These are phyloP conservation scores for Rhynchospora tenuis DNA, from an alignment of 176 grass and related monocot genomes.

Conservation along the genomic window DNA sequence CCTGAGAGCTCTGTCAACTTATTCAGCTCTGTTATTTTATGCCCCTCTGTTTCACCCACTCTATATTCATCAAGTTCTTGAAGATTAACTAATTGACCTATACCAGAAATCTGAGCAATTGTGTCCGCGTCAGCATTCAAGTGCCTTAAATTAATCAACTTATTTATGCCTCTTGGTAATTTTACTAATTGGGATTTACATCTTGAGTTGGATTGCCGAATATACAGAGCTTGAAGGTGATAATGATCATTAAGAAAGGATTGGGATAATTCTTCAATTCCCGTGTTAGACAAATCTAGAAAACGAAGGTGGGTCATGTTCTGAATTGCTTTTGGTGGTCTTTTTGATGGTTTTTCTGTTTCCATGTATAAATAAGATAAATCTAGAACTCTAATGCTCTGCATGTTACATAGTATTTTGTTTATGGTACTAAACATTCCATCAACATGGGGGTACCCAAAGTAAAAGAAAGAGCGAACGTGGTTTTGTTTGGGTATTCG, in stretches of 20 bases:
- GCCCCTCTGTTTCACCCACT: conserved; percentile 22
- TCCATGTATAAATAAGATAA: conserved; percentile 27
- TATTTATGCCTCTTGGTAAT: too few species aligned
- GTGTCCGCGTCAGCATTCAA: conserved; percentile 21
- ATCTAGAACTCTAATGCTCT: conserved; percentile 35
- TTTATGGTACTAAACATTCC: conserved; percentile 16
- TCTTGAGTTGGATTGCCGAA: neutral
- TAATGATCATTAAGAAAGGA: conserved; percentile 28
- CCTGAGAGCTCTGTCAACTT: too few species aligned
- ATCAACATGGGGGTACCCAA: conserved; percentile 1
- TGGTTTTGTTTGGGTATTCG: conserved; percentile 22
- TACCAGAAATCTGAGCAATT: conserved; percentile 33
- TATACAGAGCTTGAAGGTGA: conserved; percentile 43
- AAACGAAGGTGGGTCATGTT: conserved; percentile 39
- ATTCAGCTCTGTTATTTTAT: conserved; percentile 10
- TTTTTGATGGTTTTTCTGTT: conserved; percentile 19
- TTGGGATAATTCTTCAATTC: conserved; percentile 27
- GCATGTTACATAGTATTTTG: conserved; percentile 30
- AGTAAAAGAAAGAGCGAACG: conserved; percentile 35
- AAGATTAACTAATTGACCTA: conserved; percentile 1
- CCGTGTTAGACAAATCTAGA: conserved; percentile 30
- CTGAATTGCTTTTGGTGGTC: conserved; percentile 23
- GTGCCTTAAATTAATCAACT: neutral
- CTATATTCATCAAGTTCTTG: conserved; percentile 34
- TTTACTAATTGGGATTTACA: too few species aligned